Evolutionary conservation across 2,329 filamentous ascomycete genomes (phyloP).

Genomic region (Colletotrichum spaethianum): DNA sequence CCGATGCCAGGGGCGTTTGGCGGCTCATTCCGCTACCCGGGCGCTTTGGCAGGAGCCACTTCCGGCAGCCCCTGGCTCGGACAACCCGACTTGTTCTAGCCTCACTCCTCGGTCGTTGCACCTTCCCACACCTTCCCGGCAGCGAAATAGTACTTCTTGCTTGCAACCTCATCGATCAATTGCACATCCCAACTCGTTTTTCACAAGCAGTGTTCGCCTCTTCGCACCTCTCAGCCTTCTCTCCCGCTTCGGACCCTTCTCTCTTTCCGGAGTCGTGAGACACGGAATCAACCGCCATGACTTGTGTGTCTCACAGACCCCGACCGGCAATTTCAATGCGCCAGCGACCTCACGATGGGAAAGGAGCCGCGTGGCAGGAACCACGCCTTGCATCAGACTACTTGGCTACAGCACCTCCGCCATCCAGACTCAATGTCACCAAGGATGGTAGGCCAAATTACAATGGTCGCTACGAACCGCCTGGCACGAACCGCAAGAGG

Average conservation of each 20-base stretch:
- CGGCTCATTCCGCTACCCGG: constrained; percentile 16
- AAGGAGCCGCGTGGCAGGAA: constrained; percentile 21
- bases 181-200: neutral
- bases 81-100: neutral
- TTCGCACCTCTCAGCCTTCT: neutral
- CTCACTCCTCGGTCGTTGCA: neutral
- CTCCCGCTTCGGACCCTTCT: neutral
- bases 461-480: constrained; percentile 13
- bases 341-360: neutral
- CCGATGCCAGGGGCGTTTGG: neutral
- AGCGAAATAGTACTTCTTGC: neutral
- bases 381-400: constrained; percentile 33
- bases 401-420: constrained; percentile 1
- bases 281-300: neutral
- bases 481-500: constrained; percentile 6
- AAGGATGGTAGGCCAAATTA: constrained; percentile 31
- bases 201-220: neutral
- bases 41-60: constrained; percentile 13
- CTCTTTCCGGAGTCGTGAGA: neutral
- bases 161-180: neutral
- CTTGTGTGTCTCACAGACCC: constrained; percentile 5
- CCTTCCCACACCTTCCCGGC: neutral
- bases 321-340: neutral
- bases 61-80: constrained; percentile 13
- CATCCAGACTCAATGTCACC: constrained; percentile 14